These are phyloP conservation scores for Colletotrichum simmondsii DNA, from an alignment of 2,329 filamentous ascomycete species.

Conservation along the genomic window DNA sequence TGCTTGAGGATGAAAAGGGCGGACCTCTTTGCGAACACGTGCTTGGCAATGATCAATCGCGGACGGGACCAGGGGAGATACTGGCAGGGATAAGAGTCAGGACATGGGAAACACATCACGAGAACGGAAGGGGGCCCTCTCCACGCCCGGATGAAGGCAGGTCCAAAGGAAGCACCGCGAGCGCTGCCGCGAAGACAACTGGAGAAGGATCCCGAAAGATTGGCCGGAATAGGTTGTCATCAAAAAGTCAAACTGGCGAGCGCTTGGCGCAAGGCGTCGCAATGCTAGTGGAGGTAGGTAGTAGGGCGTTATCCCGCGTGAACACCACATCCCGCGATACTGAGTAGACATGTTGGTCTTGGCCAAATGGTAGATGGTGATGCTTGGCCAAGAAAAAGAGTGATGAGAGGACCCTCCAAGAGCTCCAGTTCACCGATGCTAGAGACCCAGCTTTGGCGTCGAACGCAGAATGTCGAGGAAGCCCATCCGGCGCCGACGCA, in stretches of 20 bases:
- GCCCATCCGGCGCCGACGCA: conserved; percentile 11
- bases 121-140: background rate
- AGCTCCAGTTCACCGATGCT: background rate
- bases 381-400: background rate
- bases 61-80: conserved; percentile 2
- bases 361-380: background rate
- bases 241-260: conserved; percentile 14
- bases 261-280: conserved; percentile 22
- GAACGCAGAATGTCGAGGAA: too few species aligned
- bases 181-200: background rate
- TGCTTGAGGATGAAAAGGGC: background rate
- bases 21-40: conserved; percentile 7
- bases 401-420: background rate
- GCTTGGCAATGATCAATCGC: conserved; percentile 21
- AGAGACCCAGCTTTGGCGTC: too few species aligned
- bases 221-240: conserved; percentile 8
- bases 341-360: background rate
- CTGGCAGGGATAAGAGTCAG: conserved; percentile 16
- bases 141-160: background rate
- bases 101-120: conserved; percentile 17
- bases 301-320: background rate
- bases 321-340: background rate
- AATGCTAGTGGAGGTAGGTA: background rate
- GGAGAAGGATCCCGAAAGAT: background rate
- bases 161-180: background rate